Evolutionary conservation across 345 rosid genomes (phyloP).

Genomic region (Triadica sebifera): DNA sequence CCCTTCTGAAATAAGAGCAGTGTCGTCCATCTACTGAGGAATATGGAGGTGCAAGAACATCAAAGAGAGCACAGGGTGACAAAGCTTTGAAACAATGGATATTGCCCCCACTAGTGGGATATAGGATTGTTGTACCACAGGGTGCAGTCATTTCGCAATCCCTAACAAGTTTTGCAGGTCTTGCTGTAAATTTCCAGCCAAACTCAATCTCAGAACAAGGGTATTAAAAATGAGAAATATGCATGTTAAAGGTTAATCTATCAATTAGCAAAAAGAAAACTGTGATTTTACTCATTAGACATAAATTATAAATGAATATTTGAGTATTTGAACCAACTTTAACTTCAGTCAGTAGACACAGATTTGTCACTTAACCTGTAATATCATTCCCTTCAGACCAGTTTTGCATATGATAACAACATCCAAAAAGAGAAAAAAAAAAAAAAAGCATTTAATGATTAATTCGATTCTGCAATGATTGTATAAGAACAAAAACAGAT

Average conservation of each 20-base stretch:
- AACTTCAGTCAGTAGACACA: neutral
- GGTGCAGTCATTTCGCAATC: conserved; percentile 70
- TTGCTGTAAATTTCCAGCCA: conserved; percentile 44
- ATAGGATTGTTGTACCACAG: conserved; percentile 54
- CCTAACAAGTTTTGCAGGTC: conserved; percentile 70
- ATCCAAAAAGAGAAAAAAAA: neutral
- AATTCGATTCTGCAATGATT: neutral
- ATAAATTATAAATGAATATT: neutral
- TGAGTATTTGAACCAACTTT: neutral
- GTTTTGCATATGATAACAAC: too few relatives aligned
- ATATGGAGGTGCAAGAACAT: conserved; percentile 73
- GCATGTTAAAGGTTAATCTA: neutral
- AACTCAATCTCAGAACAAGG: neutral
- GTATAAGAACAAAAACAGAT: neutral
- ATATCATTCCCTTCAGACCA: too few relatives aligned
- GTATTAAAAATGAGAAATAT: neutral
- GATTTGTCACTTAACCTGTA: too few relatives aligned
- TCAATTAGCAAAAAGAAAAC: neutral
- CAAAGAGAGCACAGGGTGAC: conserved; percentile 72
- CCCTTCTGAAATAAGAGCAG: conserved; percentile 62
- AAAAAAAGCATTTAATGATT: neutral
- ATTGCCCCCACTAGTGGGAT: conserved; percentile 79
- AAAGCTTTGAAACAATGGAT: conserved; percentile 77
- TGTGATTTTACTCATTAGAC: neutral
- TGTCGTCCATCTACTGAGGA: conserved; percentile 56